phyloP scores from a whole-genome alignment of 441 rosid genomes.

The Gossypium trilobum region DNA sequence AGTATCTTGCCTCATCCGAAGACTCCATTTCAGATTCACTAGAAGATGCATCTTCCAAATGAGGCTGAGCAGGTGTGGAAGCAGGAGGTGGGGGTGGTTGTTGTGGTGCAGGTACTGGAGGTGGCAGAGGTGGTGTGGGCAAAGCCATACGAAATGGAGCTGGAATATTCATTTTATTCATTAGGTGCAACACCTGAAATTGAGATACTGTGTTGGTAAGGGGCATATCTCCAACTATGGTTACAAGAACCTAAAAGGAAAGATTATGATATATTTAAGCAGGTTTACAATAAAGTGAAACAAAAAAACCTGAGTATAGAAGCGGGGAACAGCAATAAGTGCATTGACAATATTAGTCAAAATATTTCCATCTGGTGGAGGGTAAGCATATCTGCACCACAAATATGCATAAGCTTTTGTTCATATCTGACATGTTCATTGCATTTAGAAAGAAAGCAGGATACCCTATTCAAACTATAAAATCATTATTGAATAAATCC shows the following conservation, averaged over 20 bases:
- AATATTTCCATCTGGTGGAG: slow-evolving; percentile 93
- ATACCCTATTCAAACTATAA: neutral
- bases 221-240: neutral
- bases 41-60: slow-evolving; percentile 44
- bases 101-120: slow-evolving; percentile 35
- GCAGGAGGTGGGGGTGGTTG: slow-evolving; percentile 39
- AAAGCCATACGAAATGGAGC: slow-evolving; percentile 91
- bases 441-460: neutral
- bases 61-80: slow-evolving; percentile 27
- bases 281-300: slow-evolving; percentile 10
- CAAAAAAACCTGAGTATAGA: slow-evolving; percentile 74
- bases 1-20: slow-evolving; percentile 55
- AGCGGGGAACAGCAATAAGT: slow-evolving; percentile 87
- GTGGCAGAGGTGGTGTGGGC: slow-evolving; percentile 87
- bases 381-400: slow-evolving; percentile 81
- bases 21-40: slow-evolving; percentile 92
- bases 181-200: slow-evolving; percentile 77
- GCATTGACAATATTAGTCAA: slow-evolving; percentile 91
- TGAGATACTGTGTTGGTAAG: slow-evolving; percentile 4
- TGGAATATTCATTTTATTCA: slow-evolving; percentile 99
- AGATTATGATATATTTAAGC: neutral
- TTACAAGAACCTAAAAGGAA: neutral
- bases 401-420: neutral
- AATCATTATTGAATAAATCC: neutral
- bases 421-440: neutral